These are phyloP conservation scores for Cryptococcus neoformans DNA, from an alignment of 1,284 basidiomycete species.

Conservation along the genomic window DNA sequence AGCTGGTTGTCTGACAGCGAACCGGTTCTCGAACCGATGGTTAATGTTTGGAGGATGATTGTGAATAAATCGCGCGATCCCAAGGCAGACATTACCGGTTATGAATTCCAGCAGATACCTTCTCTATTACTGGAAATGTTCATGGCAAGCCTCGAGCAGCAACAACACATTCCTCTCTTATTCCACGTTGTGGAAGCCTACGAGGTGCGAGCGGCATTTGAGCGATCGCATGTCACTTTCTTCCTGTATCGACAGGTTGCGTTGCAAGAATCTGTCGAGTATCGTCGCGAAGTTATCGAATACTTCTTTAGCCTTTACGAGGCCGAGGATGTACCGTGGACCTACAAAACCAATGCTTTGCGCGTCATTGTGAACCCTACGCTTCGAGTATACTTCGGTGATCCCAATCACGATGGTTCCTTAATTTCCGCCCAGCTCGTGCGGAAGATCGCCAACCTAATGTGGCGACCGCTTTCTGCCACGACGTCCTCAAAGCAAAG, in stretches of 20 bases:
- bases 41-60: constrained; percentile 66
- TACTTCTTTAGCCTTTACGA: constrained; percentile 85
- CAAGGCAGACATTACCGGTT: constrained; percentile 47
- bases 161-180: constrained; percentile 78
- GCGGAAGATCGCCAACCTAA: constrained; percentile 34
- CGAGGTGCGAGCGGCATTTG: constrained; percentile 75
- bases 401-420: constrained; percentile 41
- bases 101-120: constrained; percentile 62
- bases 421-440: constrained; percentile 35
- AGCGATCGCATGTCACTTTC: constrained; percentile 73
- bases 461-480: constrained; percentile 43
- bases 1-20: constrained; percentile 64
- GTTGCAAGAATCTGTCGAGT: constrained; percentile 54
- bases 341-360: constrained; percentile 81
- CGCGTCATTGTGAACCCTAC: constrained; percentile 88
- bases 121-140: constrained; percentile 72
- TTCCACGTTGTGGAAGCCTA: constrained; percentile 86
- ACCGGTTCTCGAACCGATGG: constrained; percentile 63
- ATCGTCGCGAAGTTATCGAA: constrained; percentile 77
- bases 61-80: constrained; percentile 37
- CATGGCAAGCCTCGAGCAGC: constrained; percentile 58
- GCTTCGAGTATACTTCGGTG: constrained; percentile 68
- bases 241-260: constrained; percentile 90
- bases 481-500: constrained; percentile 32
- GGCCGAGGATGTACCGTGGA: constrained; percentile 63